These are phyloP conservation scores for Termitomyces sp. DNA, from an alignment of 768 basidiomycete species.

Conservation along the genomic window DNA sequence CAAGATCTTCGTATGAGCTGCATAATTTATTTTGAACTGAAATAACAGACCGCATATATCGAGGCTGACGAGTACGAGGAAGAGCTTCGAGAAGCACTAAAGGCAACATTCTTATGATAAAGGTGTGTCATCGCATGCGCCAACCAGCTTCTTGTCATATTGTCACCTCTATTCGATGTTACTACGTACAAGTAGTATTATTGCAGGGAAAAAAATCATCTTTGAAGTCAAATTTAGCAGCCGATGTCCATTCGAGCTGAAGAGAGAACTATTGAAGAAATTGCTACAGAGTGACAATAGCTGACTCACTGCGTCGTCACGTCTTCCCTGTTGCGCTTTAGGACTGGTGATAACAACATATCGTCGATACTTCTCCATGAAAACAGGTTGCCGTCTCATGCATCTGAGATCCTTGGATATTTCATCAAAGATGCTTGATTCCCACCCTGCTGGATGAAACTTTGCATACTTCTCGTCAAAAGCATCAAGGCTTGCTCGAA, in stretches of 20 bases:
- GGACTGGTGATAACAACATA: conserved; percentile 53
- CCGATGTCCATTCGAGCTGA: conserved; percentile 54
- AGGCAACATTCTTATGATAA: conserved; percentile 12
- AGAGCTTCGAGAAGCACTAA: conserved; percentile 11
- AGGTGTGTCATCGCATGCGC: neutral
- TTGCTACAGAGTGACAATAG: neutral
- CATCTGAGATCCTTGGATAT: conserved; percentile 41
- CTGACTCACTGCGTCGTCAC: conserved; percentile 42
- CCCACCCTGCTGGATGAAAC: conserved; percentile 27
- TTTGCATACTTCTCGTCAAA: conserved; percentile 34
- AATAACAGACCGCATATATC: conserved; percentile 8
- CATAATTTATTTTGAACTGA: neutral
- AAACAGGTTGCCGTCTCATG: conserved; percentile 58
- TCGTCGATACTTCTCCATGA: conserved; percentile 59
- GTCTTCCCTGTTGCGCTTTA: conserved; percentile 21
- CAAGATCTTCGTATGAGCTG: neutral
- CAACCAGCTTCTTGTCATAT: neutral
- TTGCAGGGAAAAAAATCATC: conserved; percentile 46
- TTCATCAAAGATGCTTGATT: conserved; percentile 34
- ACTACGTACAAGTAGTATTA: neutral
- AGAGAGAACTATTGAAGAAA: neutral
- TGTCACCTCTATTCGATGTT: neutral
- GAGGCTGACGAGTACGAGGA: conserved; percentile 19
- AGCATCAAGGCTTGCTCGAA: conserved; percentile 37
- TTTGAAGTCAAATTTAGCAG: conserved; percentile 46